These are phyloP conservation scores for Wickerhamomyces subpelliculosus DNA, from an alignment of 805 yeast genomes.

Conservation along the genomic window DNA sequence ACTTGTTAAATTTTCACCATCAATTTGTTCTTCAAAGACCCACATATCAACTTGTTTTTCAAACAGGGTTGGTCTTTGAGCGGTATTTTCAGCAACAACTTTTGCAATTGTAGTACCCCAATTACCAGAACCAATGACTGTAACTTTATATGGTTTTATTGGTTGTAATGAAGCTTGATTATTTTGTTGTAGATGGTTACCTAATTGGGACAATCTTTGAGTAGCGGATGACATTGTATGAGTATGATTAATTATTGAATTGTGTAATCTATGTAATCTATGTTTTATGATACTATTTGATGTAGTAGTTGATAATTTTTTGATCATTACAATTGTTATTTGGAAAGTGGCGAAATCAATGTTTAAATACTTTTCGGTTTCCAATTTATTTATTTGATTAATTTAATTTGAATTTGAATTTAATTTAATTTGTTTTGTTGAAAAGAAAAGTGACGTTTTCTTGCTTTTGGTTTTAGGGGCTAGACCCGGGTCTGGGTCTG, in stretches of 20 bases:
- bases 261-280: background rate
- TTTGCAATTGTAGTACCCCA: conserved; percentile 99
- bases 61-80: conserved; percentile 66
- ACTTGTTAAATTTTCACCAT: conserved; percentile 71
- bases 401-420: too few species aligned
- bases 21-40: conserved; percentile 84
- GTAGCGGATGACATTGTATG: conserved; percentile 8
- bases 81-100: conserved; percentile 84
- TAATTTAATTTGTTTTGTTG: too few species aligned
- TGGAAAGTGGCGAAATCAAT: too few species aligned
- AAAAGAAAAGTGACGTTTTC: too few species aligned
- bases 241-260: background rate
- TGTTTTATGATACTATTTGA: too few species aligned
- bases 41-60: conserved; percentile 82
- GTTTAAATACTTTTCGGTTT: too few species aligned
- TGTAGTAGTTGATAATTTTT: too few species aligned
- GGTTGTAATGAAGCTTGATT: conserved; percentile 1
- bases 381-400: too few species aligned
- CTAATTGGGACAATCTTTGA: conserved; percentile 17
- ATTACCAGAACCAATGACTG: conserved; percentile 93
- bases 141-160: conserved; percentile 41
- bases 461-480: too few species aligned
- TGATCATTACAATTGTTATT: too few species aligned
- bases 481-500: too few species aligned
- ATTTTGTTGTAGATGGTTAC: background rate